phyloP scores from a whole-genome alignment of 805 yeast genomes.

The Ogataea thermomethanolica region DNA sequence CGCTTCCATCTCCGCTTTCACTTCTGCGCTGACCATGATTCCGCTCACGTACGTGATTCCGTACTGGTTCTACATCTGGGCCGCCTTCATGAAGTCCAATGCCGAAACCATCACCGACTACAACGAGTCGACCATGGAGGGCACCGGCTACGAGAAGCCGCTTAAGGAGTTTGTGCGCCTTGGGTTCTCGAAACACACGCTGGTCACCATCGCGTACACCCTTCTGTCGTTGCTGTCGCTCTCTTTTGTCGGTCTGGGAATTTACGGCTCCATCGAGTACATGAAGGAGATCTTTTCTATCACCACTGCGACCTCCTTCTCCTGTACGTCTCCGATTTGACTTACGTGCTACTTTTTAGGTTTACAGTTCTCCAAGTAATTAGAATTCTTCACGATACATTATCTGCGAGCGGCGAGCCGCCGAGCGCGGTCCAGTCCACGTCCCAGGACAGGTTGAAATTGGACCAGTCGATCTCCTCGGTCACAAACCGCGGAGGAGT shows the following conservation, averaged over 20 bases:
- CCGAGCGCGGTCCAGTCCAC: conserved; percentile 9
- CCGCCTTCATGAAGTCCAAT: conserved; percentile 18
- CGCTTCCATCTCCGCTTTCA: conserved; percentile 25
- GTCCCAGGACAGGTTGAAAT: conserved; percentile 10
- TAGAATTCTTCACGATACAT: not conserved
- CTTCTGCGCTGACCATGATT: conserved; percentile 28
- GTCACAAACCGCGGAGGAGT: conserved; percentile 1
- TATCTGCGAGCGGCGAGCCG: not conserved
- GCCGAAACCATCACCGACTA: conserved; percentile 5
- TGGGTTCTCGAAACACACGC: conserved; percentile 22
- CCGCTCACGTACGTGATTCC: conserved; percentile 30
- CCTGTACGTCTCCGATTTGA: conserved; percentile 30
- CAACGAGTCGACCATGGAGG: conserved; percentile 4
- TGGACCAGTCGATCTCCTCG: conserved; percentile 6
- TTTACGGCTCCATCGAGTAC: conserved; percentile 29
- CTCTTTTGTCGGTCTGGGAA: conserved; percentile 30
- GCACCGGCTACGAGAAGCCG: conserved; percentile 3
- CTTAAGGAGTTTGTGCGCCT: not conserved
- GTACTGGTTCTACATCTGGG: conserved; percentile 22
- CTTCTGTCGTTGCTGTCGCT: conserved; percentile 25
- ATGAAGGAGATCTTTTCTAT: conserved; percentile 26
- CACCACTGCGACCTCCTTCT: conserved; percentile 30
- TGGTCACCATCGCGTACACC: conserved; percentile 19
- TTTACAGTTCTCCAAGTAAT: too few relatives aligned
- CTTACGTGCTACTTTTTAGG: too few relatives aligned